Evolutionary conservation across 805 yeast species (phyloP), one percentile per base, ranked within the genome.

Genomic region (Candida dajiaensis): DNA sequence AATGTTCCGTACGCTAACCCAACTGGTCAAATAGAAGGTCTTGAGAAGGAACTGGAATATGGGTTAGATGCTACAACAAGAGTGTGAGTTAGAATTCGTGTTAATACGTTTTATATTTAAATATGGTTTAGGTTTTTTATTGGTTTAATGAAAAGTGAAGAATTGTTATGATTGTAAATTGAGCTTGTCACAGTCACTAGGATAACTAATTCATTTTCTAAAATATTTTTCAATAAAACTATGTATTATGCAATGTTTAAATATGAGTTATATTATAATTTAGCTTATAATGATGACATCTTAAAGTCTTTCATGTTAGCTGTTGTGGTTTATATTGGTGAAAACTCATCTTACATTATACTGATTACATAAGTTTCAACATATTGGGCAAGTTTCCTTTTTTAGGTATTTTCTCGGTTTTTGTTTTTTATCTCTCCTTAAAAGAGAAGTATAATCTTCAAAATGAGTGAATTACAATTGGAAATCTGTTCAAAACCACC

Each of bases 1-100:
- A 75, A 48, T 31, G 43, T 54, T 1, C 51, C 38, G 31, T 45
- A 43, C 18, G 39, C 38, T 13, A 46, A 69, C 44, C 57, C 63
- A 39, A 52, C 43, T 19, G 49, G 47, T 21, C 57, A 55, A 8
- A 59, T 70, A 35, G 59, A 70, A 28, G 83, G 78, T 45, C 61
- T 83, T 38, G 89, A 83, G 53, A 77, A 73, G 50, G 89, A 83
- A 51, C 61, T 83, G 55, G 87, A 81, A 51, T 83, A 73, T 60
- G 89, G 89, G 2, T 61, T 83, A 39, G 89, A 83, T 63, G 61
- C 39, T 19, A 19, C n/a, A 13, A 25, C 22, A 19, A 36, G 39
- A 20, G 39, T 36, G 16, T 36, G 11, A 20, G 19, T 28, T 28
- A 12, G n/a, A 28, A 28, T 13, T 13, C 12, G 31, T 28, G 3